These are phyloP conservation scores for Opeltia flavorubescens DNA, from an alignment of 495 filamentous ascomycete genomes.

Conservation along the genomic window DNA sequence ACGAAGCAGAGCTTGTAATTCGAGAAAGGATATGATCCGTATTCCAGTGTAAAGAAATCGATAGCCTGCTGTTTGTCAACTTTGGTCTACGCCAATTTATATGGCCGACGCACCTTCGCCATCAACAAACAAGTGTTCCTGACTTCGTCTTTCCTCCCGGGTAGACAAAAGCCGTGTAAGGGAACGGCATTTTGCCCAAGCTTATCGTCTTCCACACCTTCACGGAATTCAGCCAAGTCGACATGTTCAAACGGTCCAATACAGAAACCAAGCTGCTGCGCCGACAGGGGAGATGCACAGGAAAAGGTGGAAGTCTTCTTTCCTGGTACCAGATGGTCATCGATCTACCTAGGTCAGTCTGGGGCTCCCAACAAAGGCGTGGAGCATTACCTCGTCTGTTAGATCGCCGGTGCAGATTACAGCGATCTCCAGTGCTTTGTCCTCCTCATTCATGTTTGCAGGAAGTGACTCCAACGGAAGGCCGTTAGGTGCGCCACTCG, in stretches of 20 bases:
- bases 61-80: constrained; percentile 37
- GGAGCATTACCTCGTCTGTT: constrained; percentile 50
- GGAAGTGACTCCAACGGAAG: background rate
- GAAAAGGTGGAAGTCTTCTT: constrained; percentile 78
- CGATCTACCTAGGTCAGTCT: constrained; percentile 29
- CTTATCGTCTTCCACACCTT: constrained; percentile 79
- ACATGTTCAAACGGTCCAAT: constrained; percentile 90
- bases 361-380: background rate
- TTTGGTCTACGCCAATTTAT: background rate
- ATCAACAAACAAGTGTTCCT: constrained; percentile 70
- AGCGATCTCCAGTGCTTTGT: constrained; percentile 71
- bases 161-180: constrained; percentile 80
- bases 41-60: constrained; percentile 74
- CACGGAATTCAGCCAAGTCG: constrained; percentile 76
- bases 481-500: constrained; percentile 5
- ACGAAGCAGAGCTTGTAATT: constrained; percentile 88
- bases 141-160: constrained; percentile 63
- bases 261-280: constrained; percentile 81
- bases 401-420: constrained; percentile 84
- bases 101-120: constrained; percentile 30
- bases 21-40: constrained; percentile 72
- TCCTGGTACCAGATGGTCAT: constrained; percentile 54
- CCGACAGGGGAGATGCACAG: constrained; percentile 51
- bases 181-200: constrained; percentile 71
- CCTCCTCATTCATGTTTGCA: constrained; percentile 48